A percentile compares a stretch with the other conserved stretches of the same genome.
These are phyloP conservation scores for Allium cepa DNA, from an alignment of 106 monocot genomes.

Conservation along the genomic window DNA sequence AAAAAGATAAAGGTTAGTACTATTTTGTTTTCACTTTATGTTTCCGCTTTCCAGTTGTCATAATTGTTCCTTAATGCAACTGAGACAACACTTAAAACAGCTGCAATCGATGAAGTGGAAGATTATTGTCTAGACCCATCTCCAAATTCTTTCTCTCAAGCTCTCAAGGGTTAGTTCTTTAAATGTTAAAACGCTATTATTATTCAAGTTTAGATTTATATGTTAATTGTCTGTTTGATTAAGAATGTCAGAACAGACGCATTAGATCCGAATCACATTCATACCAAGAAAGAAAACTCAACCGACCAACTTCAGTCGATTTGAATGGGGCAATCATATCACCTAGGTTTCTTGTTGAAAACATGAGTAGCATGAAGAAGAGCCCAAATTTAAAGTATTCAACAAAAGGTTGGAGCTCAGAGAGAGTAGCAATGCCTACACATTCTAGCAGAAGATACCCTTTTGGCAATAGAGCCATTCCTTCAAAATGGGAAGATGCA, in stretches of 20 bases:
- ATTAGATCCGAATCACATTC: conserved; percentile 26
- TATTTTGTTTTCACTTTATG: not conserved
- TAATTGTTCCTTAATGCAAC: not conserved
- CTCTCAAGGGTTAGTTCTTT: conserved; percentile 18
- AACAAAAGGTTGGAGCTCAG: conserved; percentile 57
- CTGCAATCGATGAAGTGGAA: not conserved
- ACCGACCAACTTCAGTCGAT: conserved; percentile 43
- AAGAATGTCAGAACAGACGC: conserved; percentile 57
- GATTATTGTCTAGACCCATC: conserved; percentile 11
- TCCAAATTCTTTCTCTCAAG: conserved; percentile 18
- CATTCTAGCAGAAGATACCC: conserved; percentile 38
- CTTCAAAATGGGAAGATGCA: conserved; percentile 98
- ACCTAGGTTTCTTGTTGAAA: conserved; percentile 28
- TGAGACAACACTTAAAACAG: conserved; percentile 1
- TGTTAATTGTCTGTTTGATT: not conserved
- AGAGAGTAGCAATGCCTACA: conserved; percentile 42
- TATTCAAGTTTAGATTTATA: not conserved
- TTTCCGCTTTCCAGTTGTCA: conserved; percentile 8
- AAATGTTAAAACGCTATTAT: not conserved
- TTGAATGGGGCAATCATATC: conserved; percentile 34
- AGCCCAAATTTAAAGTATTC: conserved; percentile 34
- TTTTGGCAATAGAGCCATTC: conserved; percentile 53
- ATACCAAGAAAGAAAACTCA: conserved; percentile 10
- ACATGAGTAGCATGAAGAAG: conserved; percentile 29
- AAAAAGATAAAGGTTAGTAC: not conserved